phyloP scores from a whole-genome alignment of 2,329 filamentous ascomycete genomes.

The Diplocarpon rosae region DNA sequence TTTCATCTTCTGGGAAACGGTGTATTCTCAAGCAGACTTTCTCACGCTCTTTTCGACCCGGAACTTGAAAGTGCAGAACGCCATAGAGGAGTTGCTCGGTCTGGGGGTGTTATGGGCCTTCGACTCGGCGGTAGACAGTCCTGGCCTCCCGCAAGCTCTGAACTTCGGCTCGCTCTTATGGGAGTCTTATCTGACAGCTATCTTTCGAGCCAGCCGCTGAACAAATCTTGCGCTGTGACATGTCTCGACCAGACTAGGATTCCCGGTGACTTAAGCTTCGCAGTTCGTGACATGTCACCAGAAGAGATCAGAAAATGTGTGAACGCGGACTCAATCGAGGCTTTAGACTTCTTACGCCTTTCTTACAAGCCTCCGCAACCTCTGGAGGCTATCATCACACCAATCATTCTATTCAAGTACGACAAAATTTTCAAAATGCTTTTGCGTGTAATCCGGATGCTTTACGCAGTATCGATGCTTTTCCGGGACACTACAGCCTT shows the following conservation, averaged over 20 bases:
- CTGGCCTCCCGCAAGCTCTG: conserved; percentile 92
- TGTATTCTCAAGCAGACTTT: conserved; percentile 67
- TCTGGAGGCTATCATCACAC: conserved; percentile 63
- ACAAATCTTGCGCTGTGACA: conserved; percentile 24
- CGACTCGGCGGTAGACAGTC: conserved; percentile 68
- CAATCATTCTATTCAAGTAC: conserved; percentile 62
- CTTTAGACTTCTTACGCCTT: conserved; percentile 84
- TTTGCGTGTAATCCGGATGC: conserved; percentile 65
- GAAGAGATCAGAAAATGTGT: conserved; percentile 76
- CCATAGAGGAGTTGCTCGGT: conserved; percentile 54
- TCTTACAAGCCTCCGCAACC: conserved; percentile 70
- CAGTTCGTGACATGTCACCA: conserved; percentile 67
- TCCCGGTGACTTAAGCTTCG: conserved; percentile 67
- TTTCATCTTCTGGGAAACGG: conserved; percentile 83
- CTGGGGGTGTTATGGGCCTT: conserved; percentile 67
- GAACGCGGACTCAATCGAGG: conserved; percentile 71
- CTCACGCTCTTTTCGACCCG: conserved; percentile 74
- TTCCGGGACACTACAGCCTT: conserved; percentile 43
- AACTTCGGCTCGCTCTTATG: conserved; percentile 80
- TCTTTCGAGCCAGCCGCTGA: conserved; percentile 21
- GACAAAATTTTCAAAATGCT: conserved; percentile 76
- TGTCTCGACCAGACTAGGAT: conserved; percentile 32
- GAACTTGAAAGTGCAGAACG: conserved; percentile 72
- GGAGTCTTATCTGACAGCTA: conserved; percentile 74
- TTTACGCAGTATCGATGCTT: conserved; percentile 60